These are phyloP conservation scores for Suillus placidus DNA, from an alignment of 768 basidiomycete species.

Conservation along the genomic window DNA sequence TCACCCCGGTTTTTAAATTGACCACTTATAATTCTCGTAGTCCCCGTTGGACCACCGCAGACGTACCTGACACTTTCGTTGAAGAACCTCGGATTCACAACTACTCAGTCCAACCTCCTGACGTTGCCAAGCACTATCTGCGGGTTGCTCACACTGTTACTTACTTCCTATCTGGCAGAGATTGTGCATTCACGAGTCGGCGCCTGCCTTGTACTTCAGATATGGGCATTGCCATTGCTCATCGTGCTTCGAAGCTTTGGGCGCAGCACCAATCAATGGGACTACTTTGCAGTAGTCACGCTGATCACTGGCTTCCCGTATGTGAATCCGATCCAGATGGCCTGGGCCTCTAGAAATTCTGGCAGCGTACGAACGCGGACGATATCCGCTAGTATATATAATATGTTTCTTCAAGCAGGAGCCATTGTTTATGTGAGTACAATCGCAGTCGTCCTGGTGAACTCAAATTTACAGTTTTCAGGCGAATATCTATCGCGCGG, in stretches of 20 bases:
- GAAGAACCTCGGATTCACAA: constrained; percentile 62
- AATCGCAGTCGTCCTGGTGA: background rate
- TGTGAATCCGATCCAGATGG: constrained; percentile 45
- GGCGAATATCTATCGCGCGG: constrained; percentile 57
- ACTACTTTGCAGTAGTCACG: constrained; percentile 54
- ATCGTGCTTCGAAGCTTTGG: constrained; percentile 58
- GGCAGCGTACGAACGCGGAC: constrained; percentile 59
- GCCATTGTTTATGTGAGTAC: constrained; percentile 48
- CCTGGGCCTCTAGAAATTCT: constrained; percentile 63
- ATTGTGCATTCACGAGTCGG: constrained; percentile 57
- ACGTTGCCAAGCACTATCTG: constrained; percentile 59
- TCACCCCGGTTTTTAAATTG: background rate
- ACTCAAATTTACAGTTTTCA: constrained; percentile 23
- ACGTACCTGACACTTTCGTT: constrained; percentile 67
- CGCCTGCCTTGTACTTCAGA: constrained; percentile 52
- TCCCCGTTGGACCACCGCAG: constrained; percentile 62
- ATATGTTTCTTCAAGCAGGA: constrained; percentile 66
- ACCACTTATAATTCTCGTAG: constrained; percentile 28
- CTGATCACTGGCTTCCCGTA: constrained; percentile 58
- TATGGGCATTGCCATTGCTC: constrained; percentile 67
- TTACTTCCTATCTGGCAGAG: constrained; percentile 54
- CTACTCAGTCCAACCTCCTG: constrained; percentile 63
- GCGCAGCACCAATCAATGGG: constrained; percentile 53
- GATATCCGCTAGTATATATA: constrained; percentile 51
- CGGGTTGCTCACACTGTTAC: constrained; percentile 52